Conservation (phyloP, 768 basidiomycete genomes). For the Collybia mongolica region DNA sequence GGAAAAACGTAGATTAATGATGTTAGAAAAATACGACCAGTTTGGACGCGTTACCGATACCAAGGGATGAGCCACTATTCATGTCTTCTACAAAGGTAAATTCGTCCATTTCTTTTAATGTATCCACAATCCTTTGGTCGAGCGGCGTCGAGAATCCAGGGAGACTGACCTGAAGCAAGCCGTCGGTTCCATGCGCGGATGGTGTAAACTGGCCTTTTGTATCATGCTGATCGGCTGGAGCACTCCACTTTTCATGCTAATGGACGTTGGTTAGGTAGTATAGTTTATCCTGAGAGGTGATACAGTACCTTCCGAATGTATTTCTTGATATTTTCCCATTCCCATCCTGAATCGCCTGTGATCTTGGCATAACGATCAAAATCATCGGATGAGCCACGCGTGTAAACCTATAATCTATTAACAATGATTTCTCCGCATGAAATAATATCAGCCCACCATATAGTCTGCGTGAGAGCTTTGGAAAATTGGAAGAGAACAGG, state of each 20-base stretch:
- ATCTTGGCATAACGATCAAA: conserved; percentile 22
- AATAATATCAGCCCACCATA: background rate
- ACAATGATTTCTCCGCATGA: background rate
- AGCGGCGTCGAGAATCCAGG: conserved; percentile 19
- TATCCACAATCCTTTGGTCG: conserved; percentile 16
- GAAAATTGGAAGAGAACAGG: background rate
- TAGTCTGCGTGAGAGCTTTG: background rate
- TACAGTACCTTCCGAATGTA: conserved; percentile 23
- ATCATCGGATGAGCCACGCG: conserved; percentile 23
- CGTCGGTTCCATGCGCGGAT: conserved; percentile 20
- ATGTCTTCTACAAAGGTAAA: conserved; percentile 22
- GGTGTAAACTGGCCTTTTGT: conserved; percentile 31
- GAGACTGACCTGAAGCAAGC: conserved; percentile 18
- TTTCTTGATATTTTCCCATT: conserved; percentile 22
- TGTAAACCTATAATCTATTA: conserved; percentile 13
- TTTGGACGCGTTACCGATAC: conserved; percentile 21
- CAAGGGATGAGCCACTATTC: conserved; percentile 25
- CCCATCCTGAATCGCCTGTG: conserved; percentile 25
- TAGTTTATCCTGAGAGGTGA: conserved; percentile 27
- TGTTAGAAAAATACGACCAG: background rate
- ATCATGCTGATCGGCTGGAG: conserved; percentile 29
- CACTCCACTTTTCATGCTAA: conserved; percentile 26
- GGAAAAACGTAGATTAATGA: background rate
- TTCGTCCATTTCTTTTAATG: conserved; percentile 23
- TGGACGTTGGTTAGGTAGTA: conserved; percentile 16